Base-by-base conservation (phyloP, 108 stramenopile genomes). In the Nannochloropsis granulata region DNA sequence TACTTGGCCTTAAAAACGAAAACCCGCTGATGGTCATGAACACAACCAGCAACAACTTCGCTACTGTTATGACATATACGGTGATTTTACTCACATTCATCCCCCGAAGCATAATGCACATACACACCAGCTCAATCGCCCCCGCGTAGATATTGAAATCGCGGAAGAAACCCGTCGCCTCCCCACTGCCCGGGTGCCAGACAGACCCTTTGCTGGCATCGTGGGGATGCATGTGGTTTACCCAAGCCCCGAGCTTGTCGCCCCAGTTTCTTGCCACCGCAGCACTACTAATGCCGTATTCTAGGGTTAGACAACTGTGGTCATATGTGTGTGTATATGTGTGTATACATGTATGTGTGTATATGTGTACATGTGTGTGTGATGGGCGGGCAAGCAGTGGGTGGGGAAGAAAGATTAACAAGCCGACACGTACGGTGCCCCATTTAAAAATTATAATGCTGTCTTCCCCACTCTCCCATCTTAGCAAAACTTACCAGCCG, bases 241-340 rank as follows among this genome's bases (percentile, higher is more conserved):
- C 44, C 93, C 94, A 95, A 79, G 90, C 89, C 24, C 93, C 82
- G 24, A 95, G 89, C 88, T 96, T 97, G 82, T 96, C 94, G 13
- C 96, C 96, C 96, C 96, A 97, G 46, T 87, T 93, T 71, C 94
- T 87, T 0, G 96, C 95, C 0, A 97, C 94, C 0, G 96, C 96
- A 23, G 94, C 92, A 14, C 93, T 94, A 23, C 92, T 89, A 10
- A 95, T 82, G 25, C 90, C 90, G 89, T 94, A 97, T 87, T 96
- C 95, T 23, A 97, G 82, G 12, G 94, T 93, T 84, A 95, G 83
- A 90, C 94, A 94, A 2, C 91, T 87, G 23, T 12, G 79, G 23
- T 2, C 79, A 25, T 24, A 13, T 24, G 43, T n/a, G 81, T 23
- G 43, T 81, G 7, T 34, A 5, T 34, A 5, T 34, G 34, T 34